Base-by-base conservation (phyloP, 768 basidiomycete genomes). In the Cystofilobasidium bisporidii region DNA sequence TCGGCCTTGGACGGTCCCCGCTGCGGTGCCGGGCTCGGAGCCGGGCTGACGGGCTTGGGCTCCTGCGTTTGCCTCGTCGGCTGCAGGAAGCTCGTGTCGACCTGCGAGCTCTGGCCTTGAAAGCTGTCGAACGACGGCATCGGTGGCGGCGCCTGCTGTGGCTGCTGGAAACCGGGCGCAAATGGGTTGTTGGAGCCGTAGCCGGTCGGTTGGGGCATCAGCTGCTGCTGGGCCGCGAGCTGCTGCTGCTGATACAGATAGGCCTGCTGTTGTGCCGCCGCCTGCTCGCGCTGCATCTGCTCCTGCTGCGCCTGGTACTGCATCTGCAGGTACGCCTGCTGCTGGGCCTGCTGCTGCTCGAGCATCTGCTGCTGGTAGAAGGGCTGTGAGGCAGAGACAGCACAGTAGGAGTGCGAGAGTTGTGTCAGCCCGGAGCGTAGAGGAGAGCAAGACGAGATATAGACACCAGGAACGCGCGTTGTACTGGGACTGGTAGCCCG, bases 181-280 rank as follows among this genome's bases (percentile, higher is more conserved):
- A 99, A 98, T 0, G 96, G 96, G 75, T 99, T 99, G 81, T 98
- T 98, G 41, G 90, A 87, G 12, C 90, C 89, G 72, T 71, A 76
- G 5, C 74, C 76, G n/a, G 73, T 73, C 18, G 66, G 68, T 63
- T 81, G 81, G 11, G 81, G 72, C 33, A 80, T 71, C 40, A 83
- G 72, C 8, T 79, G 79, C 72, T 80, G 80, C 59, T 79, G 79
- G 61, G 77, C 79, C 26, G 73, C 70, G 72, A 71, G 63, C 38
- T 71, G 71, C 58, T 73, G 72, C 26, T 73, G 72, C 57, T 73
- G 75, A 65, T 75, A 58, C 32, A 69, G 63, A 58, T 53, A 69
- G 15, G 24, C 14, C 17, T 63, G 62, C 45, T 69, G 68, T 26
- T 69, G 67, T 4, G 61, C 61, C 2, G 67, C 67, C 22, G 60